These are phyloP conservation scores for Fusarium transvaalense DNA, from an alignment of 2,329 filamentous ascomycete species.

Conservation along the genomic window DNA sequence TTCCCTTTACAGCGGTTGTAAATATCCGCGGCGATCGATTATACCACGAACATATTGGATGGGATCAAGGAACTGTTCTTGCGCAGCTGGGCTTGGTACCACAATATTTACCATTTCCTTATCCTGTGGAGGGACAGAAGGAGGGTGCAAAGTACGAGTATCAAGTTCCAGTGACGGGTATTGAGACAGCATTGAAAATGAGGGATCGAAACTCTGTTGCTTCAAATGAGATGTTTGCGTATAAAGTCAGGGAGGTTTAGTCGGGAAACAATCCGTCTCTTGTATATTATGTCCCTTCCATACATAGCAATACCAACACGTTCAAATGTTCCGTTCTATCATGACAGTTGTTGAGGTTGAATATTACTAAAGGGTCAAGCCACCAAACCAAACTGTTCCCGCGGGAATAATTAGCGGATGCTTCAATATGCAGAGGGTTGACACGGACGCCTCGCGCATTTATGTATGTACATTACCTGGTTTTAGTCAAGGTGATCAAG, in stretches of 20 bases:
- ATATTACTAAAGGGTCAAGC: too few species aligned
- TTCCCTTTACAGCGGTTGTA: conserved; percentile 73
- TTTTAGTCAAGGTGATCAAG: too few species aligned
- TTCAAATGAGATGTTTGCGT: conserved; percentile 52
- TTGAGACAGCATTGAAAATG: conserved; percentile 52
- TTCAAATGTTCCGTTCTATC: too few species aligned
- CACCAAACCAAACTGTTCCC: background rate
- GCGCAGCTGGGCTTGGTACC: conserved; percentile 67
- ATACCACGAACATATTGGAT: conserved; percentile 75
- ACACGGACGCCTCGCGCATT: too few species aligned
- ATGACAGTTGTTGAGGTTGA: too few species aligned
- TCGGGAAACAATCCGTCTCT: accelerated
- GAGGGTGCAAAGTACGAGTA: conserved; percentile 47
- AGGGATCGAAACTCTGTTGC: conserved; percentile 47
- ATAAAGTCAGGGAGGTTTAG: conserved; percentile 36
- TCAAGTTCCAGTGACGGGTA: conserved; percentile 50
- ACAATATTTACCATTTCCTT: conserved; percentile 73
- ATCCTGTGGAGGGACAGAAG: conserved; percentile 58
- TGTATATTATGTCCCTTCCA: background rate
- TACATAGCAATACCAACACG: too few species aligned
- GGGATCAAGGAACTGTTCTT: conserved; percentile 76
- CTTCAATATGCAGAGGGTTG: too few species aligned
- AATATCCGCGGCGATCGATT: conserved; percentile 73
- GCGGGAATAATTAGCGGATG: too few species aligned
- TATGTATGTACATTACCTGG: too few species aligned